Percentiles rank a stretch among this genome's conserved stretches.
phyloP scores from a whole-genome alignment of 495 filamentous ascomycete species.

The Rostrohypoxylon terebratum region DNA sequence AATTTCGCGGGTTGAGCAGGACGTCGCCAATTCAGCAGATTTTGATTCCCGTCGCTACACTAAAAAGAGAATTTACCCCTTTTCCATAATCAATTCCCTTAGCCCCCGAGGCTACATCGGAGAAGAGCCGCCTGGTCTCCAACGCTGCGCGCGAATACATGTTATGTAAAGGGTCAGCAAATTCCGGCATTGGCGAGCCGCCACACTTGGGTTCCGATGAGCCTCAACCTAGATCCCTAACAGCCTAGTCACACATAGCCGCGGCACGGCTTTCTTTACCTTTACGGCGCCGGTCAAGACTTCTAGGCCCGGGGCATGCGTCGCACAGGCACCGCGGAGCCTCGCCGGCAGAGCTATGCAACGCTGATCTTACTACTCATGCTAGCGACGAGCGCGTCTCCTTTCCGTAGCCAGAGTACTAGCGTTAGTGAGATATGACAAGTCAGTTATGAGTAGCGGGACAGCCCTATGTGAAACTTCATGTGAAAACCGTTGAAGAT shows the following conservation, averaged over 20 bases:
- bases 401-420: neutral
- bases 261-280: slow-evolving; percentile 26
- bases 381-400: slow-evolving; percentile 3
- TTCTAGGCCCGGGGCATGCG: slow-evolving; percentile 11
- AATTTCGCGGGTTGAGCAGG: slow-evolving; percentile 42
- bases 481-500: neutral
- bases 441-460: neutral
- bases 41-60: slow-evolving; percentile 7
- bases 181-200: neutral
- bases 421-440: neutral
- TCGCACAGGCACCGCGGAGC: slow-evolving; percentile 20
- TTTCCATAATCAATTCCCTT: neutral
- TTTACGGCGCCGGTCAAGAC: slow-evolving; percentile 36
- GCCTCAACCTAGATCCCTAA: slow-evolving; percentile 32
- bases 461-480: slow-evolving; percentile 4
- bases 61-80: neutral
- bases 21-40: slow-evolving; percentile 13
- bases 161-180: neutral
- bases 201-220: slow-evolving; percentile 16
- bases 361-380: slow-evolving; percentile 29
- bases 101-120: slow-evolving; percentile 27
- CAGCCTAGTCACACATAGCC: slow-evolving; percentile 5
- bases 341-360: slow-evolving; percentile 28
- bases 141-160: neutral
- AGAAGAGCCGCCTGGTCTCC: slow-evolving; percentile 11